Evolutionary conservation across 2,329 filamentous ascomycete genomes (phyloP), one percentile per base, ranked within the genome.

Genomic region (Ceratocystiopsis brevicomis): DNA sequence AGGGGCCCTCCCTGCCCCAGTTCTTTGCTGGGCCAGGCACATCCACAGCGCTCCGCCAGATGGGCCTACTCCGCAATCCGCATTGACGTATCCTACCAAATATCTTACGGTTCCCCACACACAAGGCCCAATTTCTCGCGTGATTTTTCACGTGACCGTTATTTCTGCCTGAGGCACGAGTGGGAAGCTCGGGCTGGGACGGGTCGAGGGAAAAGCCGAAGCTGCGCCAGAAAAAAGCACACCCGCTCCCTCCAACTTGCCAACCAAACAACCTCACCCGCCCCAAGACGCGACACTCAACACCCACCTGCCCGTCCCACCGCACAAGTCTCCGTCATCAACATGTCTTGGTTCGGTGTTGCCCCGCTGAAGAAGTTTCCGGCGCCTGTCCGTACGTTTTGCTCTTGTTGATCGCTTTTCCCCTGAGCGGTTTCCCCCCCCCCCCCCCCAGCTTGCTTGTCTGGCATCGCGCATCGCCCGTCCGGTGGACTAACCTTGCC

Each of bases 291-390:
- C 25, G 25, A 8, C 6, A 30, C 10, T 11, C 5, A 4, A 4
- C 25, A 30, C 25, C 25, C 25, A 11, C 25, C 6, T 11, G 2
- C 25, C 25, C 25, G 25, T 30, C 25, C 25, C 32, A 25, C 33
- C 36, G 33, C 36, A 39, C 35, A 58, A 44, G 2, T 30, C 25
- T 9, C 13, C 59, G 14, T 30, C 60, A 57, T 61, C 70, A 80
- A 67, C 57, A 84, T 85, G 81, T 75, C 73, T 67, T 75, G 79
- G 67, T 71, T 87, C 64, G 78, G 78, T 61, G 60, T 68, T 52
- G 56, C 59, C 54, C 69, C 71, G 49, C 59, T 75, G 57, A 87
- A 86, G 73, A 87, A 85, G 71, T 88, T 84, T 68, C 76, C 78
- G 56, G 71, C 75, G 59, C 80, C 80, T 55, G 66, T 87, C 62